phyloP scores from a whole-genome alignment of 306 rosid species.

The Quercus bicolor region DNA sequence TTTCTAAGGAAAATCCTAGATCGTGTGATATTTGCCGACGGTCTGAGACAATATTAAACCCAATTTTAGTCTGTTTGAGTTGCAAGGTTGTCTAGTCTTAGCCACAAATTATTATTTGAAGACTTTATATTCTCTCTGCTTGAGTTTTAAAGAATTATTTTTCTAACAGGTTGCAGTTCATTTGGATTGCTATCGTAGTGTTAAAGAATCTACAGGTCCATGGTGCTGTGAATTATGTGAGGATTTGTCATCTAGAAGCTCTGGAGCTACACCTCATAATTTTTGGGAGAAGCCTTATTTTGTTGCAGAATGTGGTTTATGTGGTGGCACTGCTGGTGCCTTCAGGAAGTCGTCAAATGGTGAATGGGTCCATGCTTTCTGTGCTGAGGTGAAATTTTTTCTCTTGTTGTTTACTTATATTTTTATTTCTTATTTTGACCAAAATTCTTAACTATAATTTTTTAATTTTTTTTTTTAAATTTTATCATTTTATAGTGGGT shows the following conservation, averaged over 20 bases:
- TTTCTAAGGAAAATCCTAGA: constrained; percentile 77
- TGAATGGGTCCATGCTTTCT: constrained; percentile 97
- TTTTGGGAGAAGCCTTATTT: constrained; percentile 80
- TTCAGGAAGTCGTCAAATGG: constrained; percentile 88
- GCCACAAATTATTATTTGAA: constrained; percentile 9
- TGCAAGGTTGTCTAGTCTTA: constrained; percentile 68
- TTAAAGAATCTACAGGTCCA: constrained; percentile 80
- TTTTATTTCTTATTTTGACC: constrained; percentile 1
- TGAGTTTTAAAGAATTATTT: constrained; percentile 9
- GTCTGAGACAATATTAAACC: constrained; percentile 70
- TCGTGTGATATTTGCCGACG: constrained; percentile 92
- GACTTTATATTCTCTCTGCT: constrained; percentile 7
- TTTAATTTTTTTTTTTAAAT: not conserved
- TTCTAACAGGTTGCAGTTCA: constrained; percentile 84
- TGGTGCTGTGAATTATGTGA: constrained; percentile 97
- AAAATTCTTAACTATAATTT: not conserved
- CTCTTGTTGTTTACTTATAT: not conserved
- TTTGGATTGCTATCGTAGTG: constrained; percentile 82
- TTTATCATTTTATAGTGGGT: constrained; percentile 60
- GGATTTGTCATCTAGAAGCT: constrained; percentile 49
- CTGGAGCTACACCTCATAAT: constrained; percentile 56
- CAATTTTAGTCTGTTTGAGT: constrained; percentile 76
- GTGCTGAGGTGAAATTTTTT: constrained; percentile 74
- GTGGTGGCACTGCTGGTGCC: constrained; percentile 92
- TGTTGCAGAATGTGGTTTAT: constrained; percentile 81